Evolutionary conservation across 2,329 filamentous ascomycete genomes (phyloP).

Genomic region (Phialocephala subalpina): DNA sequence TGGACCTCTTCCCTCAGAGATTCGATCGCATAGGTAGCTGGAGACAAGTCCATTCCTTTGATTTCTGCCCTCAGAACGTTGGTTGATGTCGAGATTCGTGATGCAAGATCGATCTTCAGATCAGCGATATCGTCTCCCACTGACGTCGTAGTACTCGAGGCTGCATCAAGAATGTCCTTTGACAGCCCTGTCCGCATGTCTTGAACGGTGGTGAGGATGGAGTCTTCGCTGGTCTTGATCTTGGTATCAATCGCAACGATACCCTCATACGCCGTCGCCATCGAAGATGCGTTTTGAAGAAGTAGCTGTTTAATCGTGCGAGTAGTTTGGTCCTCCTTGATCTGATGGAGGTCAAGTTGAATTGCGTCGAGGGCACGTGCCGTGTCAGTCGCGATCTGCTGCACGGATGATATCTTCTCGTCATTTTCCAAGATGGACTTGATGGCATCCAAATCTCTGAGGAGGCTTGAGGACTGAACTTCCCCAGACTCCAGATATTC

Average conservation of each 20-base stretch:
- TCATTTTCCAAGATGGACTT: slow-evolving; percentile 9
- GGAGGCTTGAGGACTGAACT: not conserved
- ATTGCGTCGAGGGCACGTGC: not conserved
- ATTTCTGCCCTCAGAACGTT: slow-evolving; percentile 24
- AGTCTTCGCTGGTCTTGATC: slow-evolving; percentile 26
- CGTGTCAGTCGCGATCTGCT: not conserved
- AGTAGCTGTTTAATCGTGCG: slow-evolving; percentile 12
- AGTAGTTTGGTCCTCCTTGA: slow-evolving; percentile 18
- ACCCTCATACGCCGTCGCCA: slow-evolving; percentile 23
- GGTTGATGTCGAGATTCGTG: slow-evolving; percentile 21
- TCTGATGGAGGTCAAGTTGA: slow-evolving; percentile 1
- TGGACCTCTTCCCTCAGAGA: slow-evolving; percentile 25
- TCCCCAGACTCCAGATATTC: not conserved
- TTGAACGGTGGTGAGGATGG: slow-evolving; percentile 18
- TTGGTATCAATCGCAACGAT: slow-evolving; percentile 24
- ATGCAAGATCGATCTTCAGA: slow-evolving; percentile 25
- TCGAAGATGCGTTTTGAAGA: slow-evolving; percentile 17
- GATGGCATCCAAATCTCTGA: not conserved
- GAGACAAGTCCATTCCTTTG: slow-evolving; percentile 24
- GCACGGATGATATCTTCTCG: not conserved
- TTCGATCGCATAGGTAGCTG: slow-evolving; percentile 22
- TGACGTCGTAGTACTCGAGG: slow-evolving; percentile 17
- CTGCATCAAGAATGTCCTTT: slow-evolving; percentile 21
- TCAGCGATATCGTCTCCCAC: slow-evolving; percentile 20
- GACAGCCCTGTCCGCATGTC: slow-evolving; percentile 21